Base-by-base conservation (phyloP, 208 protist species). In the Trypanosoma congolense region DNA sequence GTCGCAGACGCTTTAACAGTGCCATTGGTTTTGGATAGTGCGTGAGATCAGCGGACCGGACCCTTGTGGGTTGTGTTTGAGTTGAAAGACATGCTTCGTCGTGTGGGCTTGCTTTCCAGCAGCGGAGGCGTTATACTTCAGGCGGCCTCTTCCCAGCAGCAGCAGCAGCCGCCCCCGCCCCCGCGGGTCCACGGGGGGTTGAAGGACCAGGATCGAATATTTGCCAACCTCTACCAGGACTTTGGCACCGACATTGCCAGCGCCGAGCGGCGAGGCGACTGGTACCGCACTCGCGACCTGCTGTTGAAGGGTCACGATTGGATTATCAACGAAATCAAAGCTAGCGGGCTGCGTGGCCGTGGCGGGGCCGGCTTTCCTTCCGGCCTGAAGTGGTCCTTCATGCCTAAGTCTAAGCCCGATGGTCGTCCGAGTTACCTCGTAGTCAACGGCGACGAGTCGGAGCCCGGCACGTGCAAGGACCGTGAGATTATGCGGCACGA, bases 391-490 rank as follows among this genome's bases (percentile, higher is more conserved):
- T 99, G 97, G 95, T 97, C 89, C 26, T 99, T 99, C 74, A 99
- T 99, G 95, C 95, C 96, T 35, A 97, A 98, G 77, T 78, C 83
- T 38, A 94, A 93, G 49, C 83, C 75, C 4, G 83, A 95, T 44
- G 77, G 76, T 31, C 75, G 96, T 4, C 97, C 97, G 12, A 96
- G 94, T 70, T 99, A 99, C 73, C 70, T 99, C 5, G 97, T 99
- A 3, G 88, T 99, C 19, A 99, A 99, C 77, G 97, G 97, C 26
- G 98, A 99, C 85, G 98, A 99, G 65, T 97, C 94, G 21, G 97
- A 99, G 78, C 98, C 98, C 0, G 98, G 98, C 33, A 99, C 98
- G n/a, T 99, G 98, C 81, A 99, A 99, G 70, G 98, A 99, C 61
- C 77, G 98, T 19, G 97, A 99, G 70, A 99, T 99, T 61, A 98